Conservation (phyloP, 2,329 filamentous ascomycete species). For the Dichotomopilus funicola region DNA sequence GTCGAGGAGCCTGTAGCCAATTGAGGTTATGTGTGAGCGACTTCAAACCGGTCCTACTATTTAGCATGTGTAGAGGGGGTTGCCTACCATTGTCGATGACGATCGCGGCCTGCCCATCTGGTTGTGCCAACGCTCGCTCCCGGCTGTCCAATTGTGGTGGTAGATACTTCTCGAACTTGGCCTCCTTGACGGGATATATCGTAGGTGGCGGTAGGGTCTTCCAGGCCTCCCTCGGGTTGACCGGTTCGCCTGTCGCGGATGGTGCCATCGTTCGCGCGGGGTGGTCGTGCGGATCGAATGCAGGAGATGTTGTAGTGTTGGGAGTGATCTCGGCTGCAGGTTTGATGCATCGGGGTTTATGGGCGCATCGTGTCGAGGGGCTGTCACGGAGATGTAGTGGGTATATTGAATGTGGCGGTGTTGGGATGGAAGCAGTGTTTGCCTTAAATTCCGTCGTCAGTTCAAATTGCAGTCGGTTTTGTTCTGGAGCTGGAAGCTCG, state of each 20-base stretch:
- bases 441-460: too few species aligned
- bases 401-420: too few species aligned
- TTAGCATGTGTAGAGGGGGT: neutral
- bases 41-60: neutral
- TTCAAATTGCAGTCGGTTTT: too few species aligned
- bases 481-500: too few species aligned
- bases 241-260: conserved; percentile 43
- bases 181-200: conserved; percentile 57
- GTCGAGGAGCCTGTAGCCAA: conserved; percentile 65
- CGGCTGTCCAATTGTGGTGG: conserved; percentile 60
- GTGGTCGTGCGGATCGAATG: neutral
- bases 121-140: conserved; percentile 53
- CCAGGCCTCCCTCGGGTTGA: conserved; percentile 35
- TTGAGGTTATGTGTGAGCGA: conserved; percentile 18
- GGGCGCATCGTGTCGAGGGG: too few species aligned
- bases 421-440: too few species aligned
- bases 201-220: conserved; percentile 46
- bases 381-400: too few species aligned
- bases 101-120: conserved; percentile 63
- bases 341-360: too few species aligned
- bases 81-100: conserved; percentile 94
- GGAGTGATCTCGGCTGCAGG: too few species aligned
- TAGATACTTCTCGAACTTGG: conserved; percentile 51
- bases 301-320: too few species aligned
- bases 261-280: conserved; percentile 40